A percentile compares a stretch with the other conserved stretches of the same genome.
Evolutionary conservation across 2,329 filamentous ascomycete species (phyloP).

Genomic region (Dactylellina sp.): DNA sequence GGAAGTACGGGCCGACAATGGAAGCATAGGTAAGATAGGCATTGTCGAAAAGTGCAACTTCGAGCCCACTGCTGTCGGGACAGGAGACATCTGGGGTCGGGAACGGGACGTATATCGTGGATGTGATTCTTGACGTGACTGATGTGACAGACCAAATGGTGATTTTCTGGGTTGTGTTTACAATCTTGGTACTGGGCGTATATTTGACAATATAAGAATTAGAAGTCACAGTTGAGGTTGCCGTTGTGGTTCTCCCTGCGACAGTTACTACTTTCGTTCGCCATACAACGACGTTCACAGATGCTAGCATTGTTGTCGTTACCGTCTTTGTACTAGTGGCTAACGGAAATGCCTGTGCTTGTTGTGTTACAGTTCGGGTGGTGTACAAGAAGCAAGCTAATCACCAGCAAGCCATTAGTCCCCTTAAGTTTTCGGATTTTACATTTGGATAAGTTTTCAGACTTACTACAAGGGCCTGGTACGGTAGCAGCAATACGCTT

Average conservation of each 20-base stretch:
- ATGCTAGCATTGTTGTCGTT: conserved; percentile 1
- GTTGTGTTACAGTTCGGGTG: conserved; percentile 2
- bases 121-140: neutral
- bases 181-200: neutral
- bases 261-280: neutral
- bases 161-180: neutral
- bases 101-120: conserved; percentile 7
- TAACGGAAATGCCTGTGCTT: conserved; percentile 20
- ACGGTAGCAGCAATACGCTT: neutral
- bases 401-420: neutral
- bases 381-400: conserved; percentile 33
- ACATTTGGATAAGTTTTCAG: neutral
- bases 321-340: conserved; percentile 11
- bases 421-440: neutral
- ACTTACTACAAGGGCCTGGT: conserved; percentile 12
- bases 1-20: neutral
- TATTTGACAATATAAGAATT: neutral
- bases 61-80: conserved; percentile 11
- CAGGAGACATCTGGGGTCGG: conserved; percentile 16
- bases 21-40: neutral
- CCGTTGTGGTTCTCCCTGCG: neutral
- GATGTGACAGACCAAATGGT: neutral
- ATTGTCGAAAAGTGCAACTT: conserved; percentile 33
- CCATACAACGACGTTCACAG: neutral
- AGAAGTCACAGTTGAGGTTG: neutral